Evolutionary conservation across 305 asterid species (phyloP).

Genomic region (Solanum hybrid): DNA sequence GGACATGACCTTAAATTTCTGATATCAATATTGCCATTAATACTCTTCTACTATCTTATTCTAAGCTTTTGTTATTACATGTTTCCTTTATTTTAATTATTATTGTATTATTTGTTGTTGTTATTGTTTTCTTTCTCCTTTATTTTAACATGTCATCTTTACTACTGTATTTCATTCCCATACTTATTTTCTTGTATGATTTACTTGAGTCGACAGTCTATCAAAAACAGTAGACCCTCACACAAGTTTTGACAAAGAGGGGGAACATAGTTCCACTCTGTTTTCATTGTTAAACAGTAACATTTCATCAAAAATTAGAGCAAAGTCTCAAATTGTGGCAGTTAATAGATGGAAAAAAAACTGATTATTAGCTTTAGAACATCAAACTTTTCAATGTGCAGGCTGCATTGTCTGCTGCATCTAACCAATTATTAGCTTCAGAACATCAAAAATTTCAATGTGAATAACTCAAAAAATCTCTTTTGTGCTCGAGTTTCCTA

Average conservation of each 20-base stretch:
- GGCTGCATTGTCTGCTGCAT: slow-evolving; percentile 7
- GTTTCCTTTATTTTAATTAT: neutral
- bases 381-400: neutral
- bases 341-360: neutral
- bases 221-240: neutral
- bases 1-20: neutral
- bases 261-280: neutral
- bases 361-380: slow-evolving; percentile 20
- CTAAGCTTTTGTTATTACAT: neutral
- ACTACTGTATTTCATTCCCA: neutral
- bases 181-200: neutral
- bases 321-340: neutral
- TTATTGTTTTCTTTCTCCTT: neutral
- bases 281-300: neutral
- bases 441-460: neutral
- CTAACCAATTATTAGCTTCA: slow-evolving; percentile 24
- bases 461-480: slow-evolving; percentile 1
- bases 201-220: no score
- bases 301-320: neutral
- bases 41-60: neutral
- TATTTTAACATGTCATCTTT: neutral
- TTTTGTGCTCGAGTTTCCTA: neutral
- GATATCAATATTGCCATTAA: neutral
- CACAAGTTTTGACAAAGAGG: neutral
- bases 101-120: neutral